A percentile compares a stretch with the other conserved stretches of the same genome.
These are phyloP conservation scores for Epipyxis sp. DNA, from an alignment of 108 stramenopile genomes.

Conservation along the genomic window DNA sequence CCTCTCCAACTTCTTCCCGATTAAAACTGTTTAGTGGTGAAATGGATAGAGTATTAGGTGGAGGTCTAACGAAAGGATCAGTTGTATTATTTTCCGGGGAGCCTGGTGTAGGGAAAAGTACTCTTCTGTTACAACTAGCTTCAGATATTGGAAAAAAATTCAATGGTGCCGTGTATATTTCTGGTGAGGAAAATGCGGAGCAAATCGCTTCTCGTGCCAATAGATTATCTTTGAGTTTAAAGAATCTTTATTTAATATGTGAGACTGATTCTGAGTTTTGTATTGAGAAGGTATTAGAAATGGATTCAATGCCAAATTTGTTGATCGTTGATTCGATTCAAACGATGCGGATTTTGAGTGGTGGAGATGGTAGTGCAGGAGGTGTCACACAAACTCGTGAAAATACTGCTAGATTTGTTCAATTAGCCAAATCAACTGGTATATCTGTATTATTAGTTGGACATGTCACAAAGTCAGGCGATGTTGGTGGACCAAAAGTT, in stretches of 20 bases:
- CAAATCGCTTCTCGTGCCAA: constrained; percentile 80
- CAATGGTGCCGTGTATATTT: constrained; percentile 83
- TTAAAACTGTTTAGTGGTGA: constrained; percentile 62
- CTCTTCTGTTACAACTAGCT: constrained; percentile 56
- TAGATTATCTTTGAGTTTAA: constrained; percentile 53
- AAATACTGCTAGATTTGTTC: constrained; percentile 71
- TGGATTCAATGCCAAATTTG: constrained; percentile 52
- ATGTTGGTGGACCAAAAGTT: constrained; percentile 85
- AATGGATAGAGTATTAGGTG: constrained; percentile 81
- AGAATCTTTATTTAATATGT: constrained; percentile 43
- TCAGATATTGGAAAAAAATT: constrained; percentile 44
- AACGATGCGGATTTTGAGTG: constrained; percentile 79
- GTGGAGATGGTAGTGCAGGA: constrained; percentile 65
- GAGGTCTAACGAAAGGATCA: constrained; percentile 81
- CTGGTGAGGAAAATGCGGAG: constrained; percentile 84
- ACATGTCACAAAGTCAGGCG: constrained; percentile 86
- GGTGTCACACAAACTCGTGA: constrained; percentile 69
- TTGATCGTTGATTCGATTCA: constrained; percentile 86
- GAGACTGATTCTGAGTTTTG: too few species aligned
- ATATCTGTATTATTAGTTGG: constrained; percentile 83
- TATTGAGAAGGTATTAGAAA: constrained; percentile 44
- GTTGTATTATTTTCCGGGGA: constrained; percentile 79
- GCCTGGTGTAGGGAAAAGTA: constrained; percentile 74
- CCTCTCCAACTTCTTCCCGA: constrained; percentile 33
- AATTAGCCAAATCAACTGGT: constrained; percentile 78